Conservation (phyloP, 2,329 filamentous ascomycete species). For the Colletotrichum sp. region DNA sequence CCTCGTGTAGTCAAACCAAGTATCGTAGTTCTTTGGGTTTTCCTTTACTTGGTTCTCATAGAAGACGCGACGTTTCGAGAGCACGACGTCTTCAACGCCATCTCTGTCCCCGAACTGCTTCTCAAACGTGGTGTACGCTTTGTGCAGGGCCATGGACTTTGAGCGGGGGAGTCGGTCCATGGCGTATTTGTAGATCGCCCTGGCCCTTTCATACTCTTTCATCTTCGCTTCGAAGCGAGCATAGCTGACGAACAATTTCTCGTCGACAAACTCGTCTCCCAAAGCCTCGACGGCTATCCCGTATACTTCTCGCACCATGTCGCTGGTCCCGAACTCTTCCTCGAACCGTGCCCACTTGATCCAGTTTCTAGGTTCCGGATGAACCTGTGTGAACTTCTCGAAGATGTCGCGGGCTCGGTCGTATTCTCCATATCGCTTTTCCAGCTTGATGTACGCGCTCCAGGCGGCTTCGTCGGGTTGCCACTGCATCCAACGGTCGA, state of each 20-base stretch:
- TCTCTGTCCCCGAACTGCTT: conserved; percentile 96
- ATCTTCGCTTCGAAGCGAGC: conserved; percentile 94
- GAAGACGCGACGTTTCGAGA: conserved; percentile 90
- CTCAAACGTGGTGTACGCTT: conserved; percentile 95
- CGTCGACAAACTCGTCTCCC: conserved; percentile 94
- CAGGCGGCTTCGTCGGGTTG: conserved; percentile 95
- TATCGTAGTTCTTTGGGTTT: conserved; percentile 95
- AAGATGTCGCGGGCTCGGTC: conserved; percentile 91
- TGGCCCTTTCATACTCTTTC: conserved; percentile 91
- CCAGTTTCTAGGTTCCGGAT: conserved; percentile 95
- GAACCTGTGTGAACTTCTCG: conserved; percentile 86
- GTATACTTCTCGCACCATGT: conserved; percentile 90
- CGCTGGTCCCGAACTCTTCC: conserved; percentile 91
- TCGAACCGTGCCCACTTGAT: conserved; percentile 99
- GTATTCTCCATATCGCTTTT: conserved; percentile 93
- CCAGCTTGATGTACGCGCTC: conserved; percentile 95
- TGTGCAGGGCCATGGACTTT: conserved; percentile 83
- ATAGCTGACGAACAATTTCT: conserved; percentile 93
- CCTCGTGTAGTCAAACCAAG: conserved; percentile 94
- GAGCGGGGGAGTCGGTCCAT: conserved; percentile 90
- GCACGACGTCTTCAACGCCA: conserved; percentile 91
- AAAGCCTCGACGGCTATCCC: conserved; percentile 86
- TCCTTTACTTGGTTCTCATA: conserved; percentile 96
- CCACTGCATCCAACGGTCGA: conserved; percentile 99
- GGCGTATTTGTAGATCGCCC: conserved; percentile 97